Evolutionary conservation across 345 rosid genomes (phyloP), one percentile per base, ranked within the genome.

Genomic region (Citrus inodora): DNA sequence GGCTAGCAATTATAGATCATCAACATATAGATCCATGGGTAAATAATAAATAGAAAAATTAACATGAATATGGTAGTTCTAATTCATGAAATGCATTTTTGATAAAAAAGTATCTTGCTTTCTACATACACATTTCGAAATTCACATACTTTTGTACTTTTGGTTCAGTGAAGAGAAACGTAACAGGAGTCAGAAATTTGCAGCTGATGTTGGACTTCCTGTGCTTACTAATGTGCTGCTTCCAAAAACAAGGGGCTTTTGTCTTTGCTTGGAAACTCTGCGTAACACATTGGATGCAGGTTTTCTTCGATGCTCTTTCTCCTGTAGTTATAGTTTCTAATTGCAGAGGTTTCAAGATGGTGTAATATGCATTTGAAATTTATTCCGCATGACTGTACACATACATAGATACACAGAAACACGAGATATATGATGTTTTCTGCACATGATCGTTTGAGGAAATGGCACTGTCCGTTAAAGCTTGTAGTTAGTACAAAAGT

Each of bases 211-310:
- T 78, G 97, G 94, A 80, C 90, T 93, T 81, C 94, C 97, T 4
- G 84, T 87, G 73, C 83, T 93, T 77, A 81, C 85, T 56, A 90
- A 93, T 73, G 94, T 93, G 74, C 88, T 92, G 67, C 84, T 92
- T 78, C 98, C 96, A 1, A 93, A 92, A 82, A 88, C 96, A 22
- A 90, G 83, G 78, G 98, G 96, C 1, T 93, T 93, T 70, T 42
- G 79, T 78, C 80, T 88, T 78, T 90, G 94, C 92, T 79, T 92
- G 83, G 94, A 90, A 82, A 89, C 80, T 80, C 85, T 93, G 25
- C 83, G 83, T 37, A 75, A 55, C 75, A 85, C 94, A 55, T 83
- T 89, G 74, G 94, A 93, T 82, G 94, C 98, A 85, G 96, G 98
- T 93, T 81, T 30, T 46, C 32, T 76, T 68, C 37, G 21, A n/a